Base-by-base conservation (phyloP, 345 rosid genomes). In the Camelina sativa region DNA sequence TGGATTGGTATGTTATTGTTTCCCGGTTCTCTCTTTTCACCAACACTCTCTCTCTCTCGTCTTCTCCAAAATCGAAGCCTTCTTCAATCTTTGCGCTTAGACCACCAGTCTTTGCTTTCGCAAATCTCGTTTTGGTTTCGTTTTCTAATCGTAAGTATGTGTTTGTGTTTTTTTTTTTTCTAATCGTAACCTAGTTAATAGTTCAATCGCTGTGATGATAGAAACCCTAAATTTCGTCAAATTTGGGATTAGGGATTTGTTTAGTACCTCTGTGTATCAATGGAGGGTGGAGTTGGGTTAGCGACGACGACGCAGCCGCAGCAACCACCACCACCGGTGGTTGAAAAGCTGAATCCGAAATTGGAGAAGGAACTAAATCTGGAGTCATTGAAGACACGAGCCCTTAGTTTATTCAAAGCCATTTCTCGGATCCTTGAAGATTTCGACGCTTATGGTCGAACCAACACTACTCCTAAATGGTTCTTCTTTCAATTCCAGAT, bases 341-440 rank as follows among this genome's bases (percentile, higher is more conserved):
- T 61, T 6, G 99, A 92, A 89, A 86, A 82, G 81, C 83, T 92
- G 79, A 88, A 95, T 81, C 84, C 59, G 55, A 86, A 84, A 37
- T 68, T 90, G 68, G 86, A 81, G 25, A 88, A 90, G 78, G 89
- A 84, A 76, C 85, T 92, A 65, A 91, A 91, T 80, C 80, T 95
- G 55, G 97, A 92, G 28, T 78, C 92, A 19, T 79, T 96, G 43
- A 92, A 86, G 81, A 86, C 88, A 46, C 85, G 99, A 80, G 99
- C 91, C 57, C 73, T 73, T 67, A 87, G 93, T 69, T 90, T 96
- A 17, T 84, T 46, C 86, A 92, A 92, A 51, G 88, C 96, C 74
- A 84, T 96, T 75, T 69, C 91, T 80, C 96, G 97, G 78, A 89
- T 95, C 63, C 92, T 95, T 47, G 98, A 92, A 84, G 96, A 90